phyloP scores from a whole-genome alignment of 768 basidiomycete genomes.

The Cystobasidiopsis lactophilus region DNA sequence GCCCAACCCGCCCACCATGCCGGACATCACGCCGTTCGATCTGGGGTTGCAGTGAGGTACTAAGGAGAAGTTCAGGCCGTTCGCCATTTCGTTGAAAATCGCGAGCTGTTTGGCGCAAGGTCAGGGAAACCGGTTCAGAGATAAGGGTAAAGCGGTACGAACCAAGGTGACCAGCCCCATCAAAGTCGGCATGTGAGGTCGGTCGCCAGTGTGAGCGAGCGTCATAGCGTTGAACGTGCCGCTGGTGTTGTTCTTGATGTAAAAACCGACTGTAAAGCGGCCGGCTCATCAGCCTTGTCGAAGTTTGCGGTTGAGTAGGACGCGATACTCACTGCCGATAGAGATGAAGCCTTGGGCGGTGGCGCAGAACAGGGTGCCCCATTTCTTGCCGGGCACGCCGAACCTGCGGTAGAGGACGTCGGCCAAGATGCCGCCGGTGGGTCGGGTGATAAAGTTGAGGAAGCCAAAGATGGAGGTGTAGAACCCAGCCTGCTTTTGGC shows the following conservation, averaged over 20 bases:
- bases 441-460: slow-evolving; percentile 34
- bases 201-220: neutral
- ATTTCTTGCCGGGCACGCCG: neutral
- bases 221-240: neutral
- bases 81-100: slow-evolving; percentile 29
- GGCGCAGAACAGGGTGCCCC: neutral
- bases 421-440: slow-evolving; percentile 32
- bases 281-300: too few species aligned
- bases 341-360: slow-evolving; percentile 30
- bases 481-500: slow-evolving; percentile 33
- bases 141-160: too few species aligned
- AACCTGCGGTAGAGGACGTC: slow-evolving; percentile 29
- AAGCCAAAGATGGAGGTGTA: slow-evolving; percentile 28
- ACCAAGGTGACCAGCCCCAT: too few species aligned
- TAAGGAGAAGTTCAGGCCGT: slow-evolving; percentile 35
- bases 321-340: too few species aligned
- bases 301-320: too few species aligned
- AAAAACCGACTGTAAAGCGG: too few species aligned
- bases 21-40: slow-evolving; percentile 27
- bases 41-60: slow-evolving; percentile 34
- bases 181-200: slow-evolving; percentile 1
- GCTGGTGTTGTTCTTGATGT: slow-evolving; percentile 21
- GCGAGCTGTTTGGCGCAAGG: too few species aligned
- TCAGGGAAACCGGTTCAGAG: slow-evolving; percentile 27
- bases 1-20: slow-evolving; percentile 28